Evolutionary conservation across 192 early-diverging fungal species (phyloP).

Genomic region (Neocallimastix lanati): DNA sequence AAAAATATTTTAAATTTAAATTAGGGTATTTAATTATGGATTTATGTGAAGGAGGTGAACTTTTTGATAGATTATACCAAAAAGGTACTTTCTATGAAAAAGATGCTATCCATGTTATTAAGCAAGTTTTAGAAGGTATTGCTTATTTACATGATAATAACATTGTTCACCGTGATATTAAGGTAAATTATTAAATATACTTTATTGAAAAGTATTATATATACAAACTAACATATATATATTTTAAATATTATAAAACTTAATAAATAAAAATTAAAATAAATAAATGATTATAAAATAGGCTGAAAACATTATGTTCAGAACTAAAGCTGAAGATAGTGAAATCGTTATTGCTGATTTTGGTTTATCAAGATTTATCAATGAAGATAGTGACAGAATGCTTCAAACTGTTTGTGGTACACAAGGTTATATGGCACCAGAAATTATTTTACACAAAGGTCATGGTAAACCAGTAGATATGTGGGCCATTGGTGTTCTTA

Average conservation of each 20-base stretch:
- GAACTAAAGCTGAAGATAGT: neutral
- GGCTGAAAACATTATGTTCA: slow-evolving; percentile 5
- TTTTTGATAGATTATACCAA: slow-evolving; percentile 71
- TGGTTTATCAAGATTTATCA: neutral
- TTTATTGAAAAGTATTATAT: too few relatives aligned
- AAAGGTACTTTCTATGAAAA: slow-evolving; percentile 51
- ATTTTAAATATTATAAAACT: too few relatives aligned
- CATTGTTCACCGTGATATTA: slow-evolving; percentile 61
- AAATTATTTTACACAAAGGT: slow-evolving; percentile 22
- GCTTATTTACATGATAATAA: slow-evolving; percentile 63
- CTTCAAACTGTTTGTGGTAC: neutral
- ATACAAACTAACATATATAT: too few relatives aligned
- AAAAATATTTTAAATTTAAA: too few relatives aligned
- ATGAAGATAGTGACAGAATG: neutral
- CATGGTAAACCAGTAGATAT: slow-evolving; percentile 63
- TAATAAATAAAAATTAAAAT: too few relatives aligned
- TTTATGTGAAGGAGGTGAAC: slow-evolving; percentile 70
- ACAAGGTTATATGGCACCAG: slow-evolving; percentile 14
- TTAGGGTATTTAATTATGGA: slow-evolving; percentile 61
- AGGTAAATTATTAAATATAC: too few relatives aligned
- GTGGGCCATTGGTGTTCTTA: slow-evolving; percentile 64
- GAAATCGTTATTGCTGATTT: neutral
- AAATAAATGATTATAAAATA: neutral
- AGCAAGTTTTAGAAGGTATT: slow-evolving; percentile 60
- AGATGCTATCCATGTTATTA: slow-evolving; percentile 63